Base-by-base conservation (phyloP, 768 basidiomycete genomes). In the Trichaptum fuscoviolaceum region DNA sequence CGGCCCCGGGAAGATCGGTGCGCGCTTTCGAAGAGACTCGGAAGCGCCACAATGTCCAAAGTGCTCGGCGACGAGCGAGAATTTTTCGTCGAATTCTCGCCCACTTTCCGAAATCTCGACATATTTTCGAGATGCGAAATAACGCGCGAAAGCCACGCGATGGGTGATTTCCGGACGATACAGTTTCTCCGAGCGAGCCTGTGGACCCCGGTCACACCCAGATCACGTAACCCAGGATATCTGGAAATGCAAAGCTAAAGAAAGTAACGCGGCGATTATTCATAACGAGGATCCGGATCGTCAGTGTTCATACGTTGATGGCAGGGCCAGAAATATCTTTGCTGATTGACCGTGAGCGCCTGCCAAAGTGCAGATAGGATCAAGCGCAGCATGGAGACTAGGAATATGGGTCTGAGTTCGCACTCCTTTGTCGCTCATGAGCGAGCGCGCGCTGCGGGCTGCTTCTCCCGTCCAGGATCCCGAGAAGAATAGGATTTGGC, bases 141-240 rank as follows among this genome's bases (percentile, higher is more conserved):
- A 52, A 52, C 42, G 42, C 42, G 42, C 42, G 42, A 52, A 52
- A 52, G 42, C 42, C 42, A 52, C 42, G 42, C 42, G 42, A 52
- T 15, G 42, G 20, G 15, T 52, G 42, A 52, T 52, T 12, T 52
- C 42, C 42, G 30, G 30, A 30, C 30, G 42, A 52, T 52, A 52
- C 42, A 52, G 42, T 52, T 52, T 52, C 42, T 52, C 42, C 42
- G 42, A 52, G 30, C 30, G 42, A 20, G n/a, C n/a, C 42, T 20
- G 20, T 2, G 42, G 42, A 52, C 42, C 42, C 42, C 42, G 42
- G 42, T 52, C 42, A 52, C 42, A 12, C 10, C 20, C 20, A 12
- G 6, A 12, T 52, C 42, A 52, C 42, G 42, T 52, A 52, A 52
- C 3, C 42, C 20, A 12, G 42, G 8, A 20, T 52, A 52, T 20